These are phyloP conservation scores for Arctium lappa DNA, from an alignment of 129 eudicot genomes.

Conservation along the genomic window DNA sequence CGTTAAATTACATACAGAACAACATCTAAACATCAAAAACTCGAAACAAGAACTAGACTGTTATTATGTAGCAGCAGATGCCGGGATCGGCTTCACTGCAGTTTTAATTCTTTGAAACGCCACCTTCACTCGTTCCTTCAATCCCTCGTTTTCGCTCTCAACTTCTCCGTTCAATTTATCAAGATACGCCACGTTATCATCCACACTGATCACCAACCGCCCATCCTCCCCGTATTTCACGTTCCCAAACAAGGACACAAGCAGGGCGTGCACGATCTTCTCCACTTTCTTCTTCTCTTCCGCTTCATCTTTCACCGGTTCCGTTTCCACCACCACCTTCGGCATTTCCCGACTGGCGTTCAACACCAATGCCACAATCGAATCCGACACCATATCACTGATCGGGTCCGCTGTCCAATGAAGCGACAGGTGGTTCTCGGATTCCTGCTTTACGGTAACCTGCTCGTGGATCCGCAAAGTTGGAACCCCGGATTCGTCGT, in stretches of 20 bases:
- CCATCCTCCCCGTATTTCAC: slow-evolving; percentile 79
- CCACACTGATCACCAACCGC: slow-evolving; percentile 65
- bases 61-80: slow-evolving; percentile 24
- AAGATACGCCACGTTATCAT: slow-evolving; percentile 67
- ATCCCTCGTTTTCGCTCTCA: slow-evolving; percentile 72
- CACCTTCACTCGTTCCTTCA: slow-evolving; percentile 75
- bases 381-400: slow-evolving; percentile 94
- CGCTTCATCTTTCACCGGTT: slow-evolving; percentile 46
- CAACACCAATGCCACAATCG: slow-evolving; percentile 84
- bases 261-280: slow-evolving; percentile 67
- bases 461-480: slow-evolving; percentile 65
- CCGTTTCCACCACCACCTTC: slow-evolving; percentile 66
- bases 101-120: slow-evolving; percentile 67
- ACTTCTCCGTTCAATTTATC: slow-evolving; percentile 85
- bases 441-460: slow-evolving; percentile 83
- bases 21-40: neutral
- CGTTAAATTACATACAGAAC: neutral
- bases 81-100: slow-evolving; percentile 79
- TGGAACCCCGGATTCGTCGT: slow-evolving; percentile 63
- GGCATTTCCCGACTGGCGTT: slow-evolving; percentile 87
- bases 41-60: neutral
- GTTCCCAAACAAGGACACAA: slow-evolving; percentile 81
- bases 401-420: slow-evolving; percentile 94
- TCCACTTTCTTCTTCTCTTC: slow-evolving; percentile 66
- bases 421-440: slow-evolving; percentile 76